Evolutionary conservation across 202 grass and related monocot species (phyloP).

Genomic region (Tripidium arundinaceum): DNA sequence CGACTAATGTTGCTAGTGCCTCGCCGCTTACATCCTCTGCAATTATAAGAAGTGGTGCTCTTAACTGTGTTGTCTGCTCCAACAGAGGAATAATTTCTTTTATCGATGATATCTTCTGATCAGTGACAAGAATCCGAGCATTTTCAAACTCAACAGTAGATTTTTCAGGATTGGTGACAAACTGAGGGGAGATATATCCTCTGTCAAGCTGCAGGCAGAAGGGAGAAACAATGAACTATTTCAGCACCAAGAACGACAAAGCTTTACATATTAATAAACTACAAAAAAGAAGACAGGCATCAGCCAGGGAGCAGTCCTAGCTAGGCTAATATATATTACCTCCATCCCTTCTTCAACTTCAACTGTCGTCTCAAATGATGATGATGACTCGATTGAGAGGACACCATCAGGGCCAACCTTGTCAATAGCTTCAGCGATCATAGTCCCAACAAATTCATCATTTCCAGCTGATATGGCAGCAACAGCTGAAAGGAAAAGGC

Average conservation of each 20-base stretch:
- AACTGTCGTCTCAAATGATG: slow-evolving; percentile 90
- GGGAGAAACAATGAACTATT: background rate
- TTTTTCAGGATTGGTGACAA: slow-evolving; percentile 92
- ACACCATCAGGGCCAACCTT: slow-evolving; percentile 98
- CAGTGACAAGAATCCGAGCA: slow-evolving; percentile 80
- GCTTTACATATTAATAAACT: background rate
- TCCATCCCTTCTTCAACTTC: slow-evolving; percentile 99
- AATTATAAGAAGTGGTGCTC: slow-evolving; percentile 90
- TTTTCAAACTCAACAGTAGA: slow-evolving; percentile 93
- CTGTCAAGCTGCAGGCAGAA: slow-evolving; percentile 62
- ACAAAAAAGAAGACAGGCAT: slow-evolving; percentile 13
- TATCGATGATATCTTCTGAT: slow-evolving; percentile 95
- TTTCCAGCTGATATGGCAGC: slow-evolving; percentile 90
- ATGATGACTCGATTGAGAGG: slow-evolving; percentile 87
- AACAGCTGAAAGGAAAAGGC: slow-evolving; percentile 46
- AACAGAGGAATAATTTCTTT: slow-evolving; percentile 89
- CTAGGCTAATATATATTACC: slow-evolving; percentile 27
- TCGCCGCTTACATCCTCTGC: slow-evolving; percentile 87
- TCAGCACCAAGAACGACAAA: background rate
- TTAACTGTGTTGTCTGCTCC: slow-evolving; percentile 83
- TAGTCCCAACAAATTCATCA: slow-evolving; percentile 71
- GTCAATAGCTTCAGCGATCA: slow-evolving; percentile 92
- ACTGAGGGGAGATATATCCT: slow-evolving; percentile 87
- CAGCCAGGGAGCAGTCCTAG: background rate
- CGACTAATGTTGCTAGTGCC: slow-evolving; percentile 88